These are phyloP conservation scores for Venturia nashicola DNA, from an alignment of 2,329 filamentous ascomycete species.

Conservation along the genomic window DNA sequence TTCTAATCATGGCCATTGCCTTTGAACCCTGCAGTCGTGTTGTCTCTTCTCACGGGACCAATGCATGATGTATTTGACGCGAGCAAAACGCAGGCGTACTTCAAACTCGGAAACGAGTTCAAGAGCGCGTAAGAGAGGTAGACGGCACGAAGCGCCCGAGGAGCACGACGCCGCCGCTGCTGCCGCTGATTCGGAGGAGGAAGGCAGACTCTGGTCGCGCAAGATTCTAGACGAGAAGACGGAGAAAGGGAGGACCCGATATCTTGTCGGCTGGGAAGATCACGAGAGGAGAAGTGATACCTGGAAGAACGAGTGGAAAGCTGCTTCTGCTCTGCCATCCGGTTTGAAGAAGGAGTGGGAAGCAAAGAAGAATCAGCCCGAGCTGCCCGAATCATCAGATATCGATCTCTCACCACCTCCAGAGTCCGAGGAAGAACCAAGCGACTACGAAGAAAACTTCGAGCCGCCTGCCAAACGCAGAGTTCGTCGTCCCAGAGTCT, in stretches of 20 bases:
- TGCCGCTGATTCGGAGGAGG: conserved; percentile 1
- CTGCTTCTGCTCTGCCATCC: conserved; percentile 1
- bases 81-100: conserved; percentile 3
- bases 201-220: conserved; percentile 3
- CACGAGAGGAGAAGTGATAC: conserved; percentile 2
- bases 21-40: not conserved
- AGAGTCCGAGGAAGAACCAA: not conserved
- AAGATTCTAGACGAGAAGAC: conserved; percentile 2
- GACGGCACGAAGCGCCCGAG: not conserved
- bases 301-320: conserved; percentile 4
- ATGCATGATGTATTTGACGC: conserved; percentile 4
- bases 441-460: not conserved
- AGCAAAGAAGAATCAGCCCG: not conserved
- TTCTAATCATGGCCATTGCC: conserved; percentile 1
- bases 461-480: not conserved
- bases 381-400: not conserved
- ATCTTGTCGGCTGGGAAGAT: conserved; percentile 3
- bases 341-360: conserved; percentile 2
- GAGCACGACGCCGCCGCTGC: not conserved
- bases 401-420: not conserved
- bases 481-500: not conserved
- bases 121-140: not conserved
- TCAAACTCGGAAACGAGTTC: conserved; percentile 2
- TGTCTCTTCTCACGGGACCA: conserved; percentile 1
- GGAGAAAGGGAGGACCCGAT: not conserved